A percentile compares a stretch with the other conserved stretches of the same genome.
Evolutionary conservation across 345 rosid species (phyloP).

Genomic region (Citrus inodora): DNA sequence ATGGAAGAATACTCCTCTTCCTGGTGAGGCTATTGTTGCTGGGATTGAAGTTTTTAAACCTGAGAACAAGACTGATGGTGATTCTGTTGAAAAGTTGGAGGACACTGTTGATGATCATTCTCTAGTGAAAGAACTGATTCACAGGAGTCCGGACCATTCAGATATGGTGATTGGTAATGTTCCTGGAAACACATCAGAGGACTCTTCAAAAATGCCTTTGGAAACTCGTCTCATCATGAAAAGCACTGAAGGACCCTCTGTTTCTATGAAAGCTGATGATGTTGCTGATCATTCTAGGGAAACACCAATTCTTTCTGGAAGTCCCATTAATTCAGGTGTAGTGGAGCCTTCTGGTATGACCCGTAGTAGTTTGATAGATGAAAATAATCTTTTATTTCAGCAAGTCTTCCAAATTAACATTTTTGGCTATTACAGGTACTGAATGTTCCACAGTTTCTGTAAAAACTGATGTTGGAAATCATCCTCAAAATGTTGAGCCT

Average conservation of each 20-base stretch:
- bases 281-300: neutral
- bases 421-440: neutral
- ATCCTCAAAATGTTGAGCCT: neutral
- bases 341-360: neutral
- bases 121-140: conserved; percentile 7
- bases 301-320: neutral
- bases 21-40: conserved; percentile 16
- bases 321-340: neutral
- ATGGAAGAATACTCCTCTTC: conserved; percentile 8
- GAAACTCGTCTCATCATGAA: neutral
- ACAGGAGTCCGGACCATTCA: conserved; percentile 13
- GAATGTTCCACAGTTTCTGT: neutral
- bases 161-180: conserved; percentile 1
- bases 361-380: neutral
- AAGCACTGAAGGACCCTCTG: neutral
- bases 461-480: neutral
- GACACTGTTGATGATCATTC: conserved; percentile 14
- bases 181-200: conserved; percentile 8
- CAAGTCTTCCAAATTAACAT: neutral
- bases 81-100: conserved; percentile 18
- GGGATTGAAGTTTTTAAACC: conserved; percentile 18
- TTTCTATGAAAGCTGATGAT: neutral
- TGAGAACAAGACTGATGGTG: conserved; percentile 20
- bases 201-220: neutral
- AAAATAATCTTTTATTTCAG: neutral